Base-by-base conservation (phyloP, 225 moss, liverwort and hornwort genomes). In the Pseudoscleropodium purum region DNA sequence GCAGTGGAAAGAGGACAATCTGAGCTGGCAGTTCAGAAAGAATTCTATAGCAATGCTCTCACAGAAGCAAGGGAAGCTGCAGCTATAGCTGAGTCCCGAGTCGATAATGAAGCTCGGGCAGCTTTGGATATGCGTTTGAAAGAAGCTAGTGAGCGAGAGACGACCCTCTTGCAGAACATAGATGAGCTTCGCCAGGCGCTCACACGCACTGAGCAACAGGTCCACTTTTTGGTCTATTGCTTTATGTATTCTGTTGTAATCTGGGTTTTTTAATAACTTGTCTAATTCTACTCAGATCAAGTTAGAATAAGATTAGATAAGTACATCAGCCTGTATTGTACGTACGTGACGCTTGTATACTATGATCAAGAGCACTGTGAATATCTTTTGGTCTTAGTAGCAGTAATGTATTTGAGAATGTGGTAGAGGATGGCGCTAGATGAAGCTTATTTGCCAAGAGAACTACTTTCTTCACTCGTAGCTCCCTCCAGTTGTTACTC, bases 151-250 rank as follows among this genome's bases (percentile, higher is more conserved):
- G 97, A 99, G 88, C 95, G 99, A 83, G 99, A 99, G 91, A 90
- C 88, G 51, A 82, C 95, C 16, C 93, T 99, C 84, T 88, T 99
- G 88, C 96, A 97, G 92, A 97, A 92, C 86, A 91, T 99, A 89
- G 96, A 97, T 89, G 97, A 99, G 87, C 93, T 99, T 79, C 96
- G 99, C 86, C 94, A 94, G 86, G 96, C 99, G 82, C 96, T 99
- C 77, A 97, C 96, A 87, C 95, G 93, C 93, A 94, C 96, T 84
- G 99, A 99, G 94, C 96, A 99, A 89, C 97, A 97, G 99, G 98
- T 98, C 56, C 39, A 89, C 39, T 75, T 83, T 82, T 87, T 73
- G 66, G 41, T 86, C 23, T 65, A 79, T 52, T 82, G 61, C 82
- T 64, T 86, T 78, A 43, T 87, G 70, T 57, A 17, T 91, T 37